Evolutionary conservation across 805 yeast species (phyloP), one percentile per base, ranked within the genome.

Genomic region (Grigorovia jiainica): DNA sequence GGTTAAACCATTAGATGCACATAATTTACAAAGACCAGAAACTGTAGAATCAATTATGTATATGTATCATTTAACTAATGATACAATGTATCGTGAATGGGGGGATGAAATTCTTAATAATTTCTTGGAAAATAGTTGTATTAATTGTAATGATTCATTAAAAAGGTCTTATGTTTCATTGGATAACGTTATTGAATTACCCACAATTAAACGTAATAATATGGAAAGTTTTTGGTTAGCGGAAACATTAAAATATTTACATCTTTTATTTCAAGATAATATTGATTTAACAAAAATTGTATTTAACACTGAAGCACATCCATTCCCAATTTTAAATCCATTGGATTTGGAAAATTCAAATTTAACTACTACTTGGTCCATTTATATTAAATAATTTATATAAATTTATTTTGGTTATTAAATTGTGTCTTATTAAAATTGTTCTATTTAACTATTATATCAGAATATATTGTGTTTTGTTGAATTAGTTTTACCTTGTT

Each of bases 191-290:
- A 75, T 84, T 1, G 47, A 52, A 2, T 48, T 65, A 7, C 76
- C 79, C 27, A 78, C 89, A 3, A 54, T 57, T 17, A 60, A 58
- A 47, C 63, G 72, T 41, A 92, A 89, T 61, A 85, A 84, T 55
- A 75, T 84, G 76, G 96, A 87, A 63, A 81, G 94, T 17, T 87
- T 86, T 68, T 89, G 97, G 97, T 70, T 85, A 39, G 89, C 95
- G 2, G 96, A 89, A 60, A 89, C 97, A 3, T 71, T 89, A 57
- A 89, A 89, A 62, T 89, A 87, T 62, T 67, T 87, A 33, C 85
- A 85, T 54, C 63, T 86, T 43, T 65, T 87, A 47, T 87, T 87
- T 63, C 92, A 84, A 49, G 83, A 78, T 45, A 70, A 76, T 42
- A 63, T 83, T 48, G 87, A 89, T 24, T 65, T 87, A 50, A 75